Conservation (phyloP, 139 green algal genomes). For the Microglena sp. region DNA sequence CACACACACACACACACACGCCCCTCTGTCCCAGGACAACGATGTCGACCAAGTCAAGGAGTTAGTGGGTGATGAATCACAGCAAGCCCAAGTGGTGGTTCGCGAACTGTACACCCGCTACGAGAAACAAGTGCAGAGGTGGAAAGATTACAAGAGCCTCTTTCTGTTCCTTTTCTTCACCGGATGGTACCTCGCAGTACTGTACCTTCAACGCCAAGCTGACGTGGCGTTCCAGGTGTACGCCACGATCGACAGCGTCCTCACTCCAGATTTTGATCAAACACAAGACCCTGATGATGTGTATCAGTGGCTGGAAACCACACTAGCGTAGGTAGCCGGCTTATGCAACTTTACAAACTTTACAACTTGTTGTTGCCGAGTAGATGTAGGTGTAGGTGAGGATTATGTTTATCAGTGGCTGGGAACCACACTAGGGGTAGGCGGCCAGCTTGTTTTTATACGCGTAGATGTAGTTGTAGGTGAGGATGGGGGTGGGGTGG, state of each 20-base stretch:
- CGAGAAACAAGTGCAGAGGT: conserved; percentile 52
- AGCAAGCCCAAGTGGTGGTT: conserved; percentile 42
- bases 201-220: conserved; percentile 7
- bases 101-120: conserved; percentile 48
- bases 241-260: not conserved
- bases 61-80: conserved; percentile 25
- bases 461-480: no score
- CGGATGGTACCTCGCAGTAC: conserved; percentile 7
- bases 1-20: no score
- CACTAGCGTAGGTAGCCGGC: no score
- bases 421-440: no score
- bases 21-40: no score
- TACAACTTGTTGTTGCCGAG: no score
- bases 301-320: not conserved
- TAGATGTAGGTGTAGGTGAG: no score
- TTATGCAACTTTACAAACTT: no score
- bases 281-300: not conserved
- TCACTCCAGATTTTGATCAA: not conserved
- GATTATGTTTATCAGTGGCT: no score
- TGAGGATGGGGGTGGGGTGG: no score
- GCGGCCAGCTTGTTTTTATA: no score
- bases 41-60: not conserved
- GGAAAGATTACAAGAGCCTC: conserved; percentile 56
- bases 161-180: conserved; percentile 63
- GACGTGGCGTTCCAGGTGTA: not conserved